phyloP scores from a whole-genome alignment of 352 stramenopile species.

The Elongisporangium senticosum region DNA sequence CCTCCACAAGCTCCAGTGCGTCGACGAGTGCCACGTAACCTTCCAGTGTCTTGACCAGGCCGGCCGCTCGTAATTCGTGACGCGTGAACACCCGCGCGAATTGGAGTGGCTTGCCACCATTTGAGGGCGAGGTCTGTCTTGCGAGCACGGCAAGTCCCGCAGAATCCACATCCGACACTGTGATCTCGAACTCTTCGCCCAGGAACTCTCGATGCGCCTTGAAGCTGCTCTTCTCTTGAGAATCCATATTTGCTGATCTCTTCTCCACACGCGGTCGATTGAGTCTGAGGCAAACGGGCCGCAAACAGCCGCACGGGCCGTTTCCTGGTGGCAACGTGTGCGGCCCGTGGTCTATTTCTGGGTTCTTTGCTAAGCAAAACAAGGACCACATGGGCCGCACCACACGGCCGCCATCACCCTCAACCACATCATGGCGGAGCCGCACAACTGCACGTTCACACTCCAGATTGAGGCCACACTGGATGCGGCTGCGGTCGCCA shows the following conservation, averaged over 20 bases:
- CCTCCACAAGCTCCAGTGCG: constrained; percentile 60
- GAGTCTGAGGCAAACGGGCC: background rate
- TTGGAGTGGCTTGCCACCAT: constrained; percentile 29
- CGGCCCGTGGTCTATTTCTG: background rate
- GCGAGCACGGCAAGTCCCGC: constrained; percentile 55
- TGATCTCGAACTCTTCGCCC: constrained; percentile 59
- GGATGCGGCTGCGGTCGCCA: constrained; percentile 29
- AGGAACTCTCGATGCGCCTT: constrained; percentile 56
- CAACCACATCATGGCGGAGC: constrained; percentile 1
- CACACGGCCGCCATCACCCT: background rate
- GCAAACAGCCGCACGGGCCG: background rate
- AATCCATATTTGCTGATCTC: background rate
- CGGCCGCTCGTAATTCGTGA: constrained; percentile 34
- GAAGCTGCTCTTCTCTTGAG: constrained; percentile 26
- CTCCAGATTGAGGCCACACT: constrained; percentile 54
- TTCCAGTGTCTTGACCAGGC: constrained; percentile 50
- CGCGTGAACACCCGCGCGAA: constrained; percentile 64
- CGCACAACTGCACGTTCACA: constrained; percentile 51
- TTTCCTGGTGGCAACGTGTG: background rate
- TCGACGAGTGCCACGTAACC: constrained; percentile 58
- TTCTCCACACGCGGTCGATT: background rate
- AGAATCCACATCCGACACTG: constrained; percentile 68
- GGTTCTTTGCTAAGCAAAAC: background rate
- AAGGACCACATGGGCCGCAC: background rate
- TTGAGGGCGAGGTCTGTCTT: constrained; percentile 24